These are phyloP conservation scores for Sporisorium exsertum DNA, from an alignment of 1,284 basidiomycete genomes.

Conservation along the genomic window DNA sequence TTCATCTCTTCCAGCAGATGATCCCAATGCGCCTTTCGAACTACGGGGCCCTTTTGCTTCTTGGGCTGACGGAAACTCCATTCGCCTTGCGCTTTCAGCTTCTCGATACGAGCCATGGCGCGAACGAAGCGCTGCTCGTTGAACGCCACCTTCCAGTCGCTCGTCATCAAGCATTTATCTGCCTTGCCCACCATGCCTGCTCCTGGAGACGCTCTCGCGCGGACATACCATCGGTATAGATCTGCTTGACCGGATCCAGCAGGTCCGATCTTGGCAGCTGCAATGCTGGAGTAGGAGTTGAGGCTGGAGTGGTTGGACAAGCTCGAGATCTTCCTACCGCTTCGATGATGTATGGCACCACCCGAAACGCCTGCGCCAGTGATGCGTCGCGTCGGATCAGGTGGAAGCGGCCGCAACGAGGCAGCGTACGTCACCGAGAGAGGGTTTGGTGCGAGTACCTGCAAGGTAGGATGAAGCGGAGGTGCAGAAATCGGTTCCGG, in stretches of 20 bases:
- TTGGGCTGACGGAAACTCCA: slow-evolving; percentile 98
- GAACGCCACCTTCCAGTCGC: slow-evolving; percentile 68
- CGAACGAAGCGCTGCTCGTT: slow-evolving; percentile 72
- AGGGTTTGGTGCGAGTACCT: slow-evolving; percentile 64
- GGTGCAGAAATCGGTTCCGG: slow-evolving; percentile 31
- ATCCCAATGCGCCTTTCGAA: slow-evolving; percentile 92
- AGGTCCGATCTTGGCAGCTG: slow-evolving; percentile 48
- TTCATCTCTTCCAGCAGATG: slow-evolving; percentile 97
- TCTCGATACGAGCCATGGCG: slow-evolving; percentile 86
- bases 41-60: slow-evolving; percentile 85
- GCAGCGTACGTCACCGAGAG: slow-evolving; percentile 67
- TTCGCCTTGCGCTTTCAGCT: slow-evolving; percentile 80
- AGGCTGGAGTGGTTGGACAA: slow-evolving; percentile 27
- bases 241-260: slow-evolving; percentile 60
- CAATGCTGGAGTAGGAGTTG: slow-evolving; percentile 44
- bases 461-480: slow-evolving; percentile 60
- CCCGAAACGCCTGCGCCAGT: slow-evolving; percentile 64
- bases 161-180: slow-evolving; percentile 66
- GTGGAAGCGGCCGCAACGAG: slow-evolving; percentile 64
- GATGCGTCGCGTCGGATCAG: slow-evolving; percentile 63
- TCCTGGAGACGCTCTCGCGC: slow-evolving; percentile 62
- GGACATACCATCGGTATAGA: slow-evolving; percentile 64
- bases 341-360: slow-evolving; percentile 63
- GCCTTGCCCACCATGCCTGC: slow-evolving; percentile 67
- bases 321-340: slow-evolving; percentile 45